These are phyloP conservation scores for Candida ovalis DNA, from an alignment of 805 yeast genomes.

Conservation along the genomic window DNA sequence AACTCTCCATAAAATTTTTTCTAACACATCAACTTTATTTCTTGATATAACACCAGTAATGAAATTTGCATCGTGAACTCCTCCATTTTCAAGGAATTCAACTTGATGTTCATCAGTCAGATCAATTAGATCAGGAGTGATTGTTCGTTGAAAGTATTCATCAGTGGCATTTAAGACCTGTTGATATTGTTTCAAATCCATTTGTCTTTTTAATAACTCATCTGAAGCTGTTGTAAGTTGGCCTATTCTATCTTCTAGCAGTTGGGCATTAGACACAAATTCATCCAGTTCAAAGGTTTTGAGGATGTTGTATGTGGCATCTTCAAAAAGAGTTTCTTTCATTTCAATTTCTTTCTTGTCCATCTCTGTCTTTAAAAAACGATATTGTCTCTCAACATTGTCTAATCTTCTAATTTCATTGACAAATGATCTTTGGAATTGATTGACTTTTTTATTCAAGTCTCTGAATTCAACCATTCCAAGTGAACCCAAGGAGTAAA, in stretches of 20 bases:
- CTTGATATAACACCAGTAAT: slow-evolving; percentile 82
- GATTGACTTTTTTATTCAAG: slow-evolving; percentile 74
- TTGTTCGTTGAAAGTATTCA: slow-evolving; percentile 37
- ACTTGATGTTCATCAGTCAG: slow-evolving; percentile 31
- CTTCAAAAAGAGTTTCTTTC: slow-evolving; percentile 22
- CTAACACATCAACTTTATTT: slow-evolving; percentile 63
- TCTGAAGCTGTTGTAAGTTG: slow-evolving; percentile 71
- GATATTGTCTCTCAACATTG: slow-evolving; percentile 82
- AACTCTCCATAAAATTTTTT: slow-evolving; percentile 86
- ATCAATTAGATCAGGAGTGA: slow-evolving; percentile 26
- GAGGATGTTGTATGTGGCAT: slow-evolving; percentile 17
- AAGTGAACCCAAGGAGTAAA: slow-evolving; percentile 80
- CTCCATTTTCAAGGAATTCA: slow-evolving; percentile 37
- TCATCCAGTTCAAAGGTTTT: slow-evolving; percentile 59
- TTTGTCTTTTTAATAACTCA: slow-evolving; percentile 57
- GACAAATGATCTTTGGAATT: slow-evolving; percentile 89
- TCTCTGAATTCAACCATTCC: slow-evolving; percentile 89
- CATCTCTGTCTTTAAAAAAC: slow-evolving; percentile 50
- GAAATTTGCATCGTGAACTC: slow-evolving; percentile 40
- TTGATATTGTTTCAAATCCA: slow-evolving; percentile 67
- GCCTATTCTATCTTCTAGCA: slow-evolving; percentile 68
- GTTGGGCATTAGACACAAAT: slow-evolving; percentile 54
- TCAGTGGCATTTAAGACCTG: slow-evolving; percentile 53
- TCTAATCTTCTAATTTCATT: slow-evolving; percentile 81
- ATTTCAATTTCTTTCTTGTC: slow-evolving; percentile 32